Evolutionary conservation across 148 eudicot genomes (phyloP), one percentile per base, ranked within the genome.

Genomic region (Simmondsia chinensis): DNA sequence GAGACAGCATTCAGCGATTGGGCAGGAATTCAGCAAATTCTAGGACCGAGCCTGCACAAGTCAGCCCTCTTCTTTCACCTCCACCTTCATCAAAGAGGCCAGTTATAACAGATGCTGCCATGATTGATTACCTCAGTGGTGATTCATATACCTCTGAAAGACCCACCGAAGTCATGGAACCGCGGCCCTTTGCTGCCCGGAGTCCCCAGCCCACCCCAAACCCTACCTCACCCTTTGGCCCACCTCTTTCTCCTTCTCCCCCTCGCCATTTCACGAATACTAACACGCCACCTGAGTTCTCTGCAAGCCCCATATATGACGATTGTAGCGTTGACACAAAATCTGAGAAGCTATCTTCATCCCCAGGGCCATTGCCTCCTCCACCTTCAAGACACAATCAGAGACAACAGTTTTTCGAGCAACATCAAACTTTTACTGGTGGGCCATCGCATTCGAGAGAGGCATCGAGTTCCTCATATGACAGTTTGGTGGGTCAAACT

Each of bases 361-460:
- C 81, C 19, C 59, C 89, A 12, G 57, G 28, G n/a, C 35, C 9
- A 25, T 27, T 83, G 41, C 97, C 97, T 7, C 95, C 97, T 29
- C 97, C 94, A 2, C 94, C 97, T 13, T 58, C 84, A 9, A 69
- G 70, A 56, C 39, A 80, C 48, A 63, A 65, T 52, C 95, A 89
- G 61, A 78, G 97, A 52, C 87, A 71, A 34, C 84, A 78, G 37
- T 89, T 71, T 51, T 84, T 84, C 17, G 87, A 75, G 41, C 74
- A 80, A 37, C 70, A 57, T 1, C 50, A 59, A 28, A 14, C 57
- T 32, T 50, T 42, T 46, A 34, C 64, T 7, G 68, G 72, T 60
- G 77, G 72, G 16, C 35, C 68, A 30, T 63, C 80, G 17, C 60
- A 43, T 59, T 69, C 83, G 2, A 66, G 80, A 18, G 61, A 71